Percentiles rank a stretch among this genome's conserved stretches.
Conservation (phyloP, 352 stramenopile species). For the Phytophthora brassicae region DNA sequence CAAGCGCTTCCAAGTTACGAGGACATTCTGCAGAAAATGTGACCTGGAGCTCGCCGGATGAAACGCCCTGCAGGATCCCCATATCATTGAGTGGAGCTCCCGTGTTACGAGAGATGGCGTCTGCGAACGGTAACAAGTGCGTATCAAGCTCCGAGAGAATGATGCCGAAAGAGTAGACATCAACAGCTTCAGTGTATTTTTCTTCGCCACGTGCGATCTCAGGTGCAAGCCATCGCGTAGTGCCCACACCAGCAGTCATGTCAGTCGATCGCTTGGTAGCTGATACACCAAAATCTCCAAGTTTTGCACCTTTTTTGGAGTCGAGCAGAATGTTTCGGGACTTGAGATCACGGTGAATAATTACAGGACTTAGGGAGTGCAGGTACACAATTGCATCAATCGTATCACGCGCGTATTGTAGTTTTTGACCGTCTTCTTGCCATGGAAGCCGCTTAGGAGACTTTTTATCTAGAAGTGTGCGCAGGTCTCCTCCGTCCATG, state of each 20-base stretch:
- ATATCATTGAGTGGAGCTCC: slow-evolving; percentile 60
- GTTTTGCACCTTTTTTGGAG: slow-evolving; percentile 59
- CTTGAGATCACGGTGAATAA: slow-evolving; percentile 76
- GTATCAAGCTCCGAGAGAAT: slow-evolving; percentile 73
- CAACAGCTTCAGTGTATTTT: slow-evolving; percentile 64
- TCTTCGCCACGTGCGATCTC: slow-evolving; percentile 63
- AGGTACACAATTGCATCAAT: slow-evolving; percentile 74
- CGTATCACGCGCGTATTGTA: slow-evolving; percentile 59
- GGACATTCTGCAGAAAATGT: slow-evolving; percentile 44
- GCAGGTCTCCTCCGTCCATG: slow-evolving; percentile 69
- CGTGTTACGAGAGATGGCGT: slow-evolving; percentile 28
- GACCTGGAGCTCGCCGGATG: slow-evolving; percentile 43
- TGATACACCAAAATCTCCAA: slow-evolving; percentile 71
- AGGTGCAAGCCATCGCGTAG: slow-evolving; percentile 60
- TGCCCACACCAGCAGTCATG: slow-evolving; percentile 69
- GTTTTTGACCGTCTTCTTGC: slow-evolving; percentile 33
- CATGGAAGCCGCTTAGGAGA: slow-evolving; percentile 30
- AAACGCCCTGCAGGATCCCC: slow-evolving; percentile 56
- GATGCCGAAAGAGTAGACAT: slow-evolving; percentile 71
- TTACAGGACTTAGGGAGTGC: slow-evolving; percentile 59
- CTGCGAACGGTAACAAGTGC: slow-evolving; percentile 63
- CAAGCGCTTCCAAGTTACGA: slow-evolving; percentile 47
- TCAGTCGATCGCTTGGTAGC: slow-evolving; percentile 50
- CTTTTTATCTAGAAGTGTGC: slow-evolving; percentile 50
- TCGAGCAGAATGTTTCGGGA: slow-evolving; percentile 74